A percentile compares a stretch with the other conserved stretches of the same genome.
These are phyloP conservation scores for Trichoderma arundinaceum DNA, from an alignment of 2,329 filamentous ascomycete species.

Conservation along the genomic window DNA sequence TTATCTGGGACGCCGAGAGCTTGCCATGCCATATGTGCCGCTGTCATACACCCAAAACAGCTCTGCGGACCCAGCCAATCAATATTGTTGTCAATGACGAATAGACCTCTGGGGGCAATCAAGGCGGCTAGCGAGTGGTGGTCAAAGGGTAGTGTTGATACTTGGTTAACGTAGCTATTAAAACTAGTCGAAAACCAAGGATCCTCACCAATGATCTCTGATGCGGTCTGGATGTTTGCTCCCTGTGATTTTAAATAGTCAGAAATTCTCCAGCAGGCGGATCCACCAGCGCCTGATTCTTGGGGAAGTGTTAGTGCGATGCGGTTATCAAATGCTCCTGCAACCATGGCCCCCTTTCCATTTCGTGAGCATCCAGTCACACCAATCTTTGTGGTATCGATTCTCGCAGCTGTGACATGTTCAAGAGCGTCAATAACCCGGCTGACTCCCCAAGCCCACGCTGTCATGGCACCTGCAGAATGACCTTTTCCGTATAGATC, in stretches of 20 bases:
- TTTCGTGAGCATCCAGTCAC: conserved; percentile 21
- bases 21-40: conserved; percentile 22
- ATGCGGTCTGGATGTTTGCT: conserved; percentile 23
- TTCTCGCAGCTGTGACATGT: neutral
- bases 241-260: conserved; percentile 16
- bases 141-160: conserved; percentile 10
- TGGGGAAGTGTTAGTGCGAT: conserved; percentile 20
- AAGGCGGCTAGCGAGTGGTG: conserved; percentile 11
- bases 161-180: conserved; percentile 23
- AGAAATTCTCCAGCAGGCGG: conserved; percentile 18
- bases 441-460: conserved; percentile 27
- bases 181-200: conserved; percentile 16
- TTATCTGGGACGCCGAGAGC: conserved; percentile 8
- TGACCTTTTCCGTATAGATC: conserved; percentile 1
- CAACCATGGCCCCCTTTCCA: conserved; percentile 18
- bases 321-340: conserved; percentile 14
- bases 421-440: conserved; percentile 23
- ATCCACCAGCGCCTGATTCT: conserved; percentile 17
- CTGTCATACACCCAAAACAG: conserved; percentile 22
- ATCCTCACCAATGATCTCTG: conserved; percentile 20
- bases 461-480: conserved; percentile 15
- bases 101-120: conserved; percentile 7
- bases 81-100: conserved; percentile 18
- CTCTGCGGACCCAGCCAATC: conserved; percentile 23
- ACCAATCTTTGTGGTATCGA: conserved; percentile 19